Evolutionary conservation across 2,329 filamentous ascomycete genomes (phyloP), one percentile per base, ranked within the genome.

Genomic region (Fusarium avenaceum): DNA sequence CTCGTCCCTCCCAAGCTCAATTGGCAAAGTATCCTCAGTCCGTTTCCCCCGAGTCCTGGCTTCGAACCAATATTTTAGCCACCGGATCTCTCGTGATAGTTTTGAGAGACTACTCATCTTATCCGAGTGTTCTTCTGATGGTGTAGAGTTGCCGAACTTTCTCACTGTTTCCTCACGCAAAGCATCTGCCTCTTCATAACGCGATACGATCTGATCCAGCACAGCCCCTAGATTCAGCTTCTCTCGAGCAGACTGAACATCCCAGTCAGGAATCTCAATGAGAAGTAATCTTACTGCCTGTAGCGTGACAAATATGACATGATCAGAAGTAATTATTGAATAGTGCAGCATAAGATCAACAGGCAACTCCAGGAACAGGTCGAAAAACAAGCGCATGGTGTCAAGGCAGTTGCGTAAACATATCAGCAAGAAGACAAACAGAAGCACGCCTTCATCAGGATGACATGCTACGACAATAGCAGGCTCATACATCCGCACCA

Each of bases 401-500:
- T 75, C 59, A 10, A 82, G 68, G 59, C 79, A 79, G 57, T 78
- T 76, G 11, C 73, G 67, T 49, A 82, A 74, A 43, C 77, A 78
- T 51, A 78, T 74, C 2, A 72, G 61, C 32, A 76, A 75, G 55
- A 75, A 76, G 7, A 70, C 67, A 20, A 73, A 70, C 7, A 69
- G 70, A 4, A 73, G 66, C 8, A 75, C 68, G 19, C 67, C 63
- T 33, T 75, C 73, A n/a, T 72, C 65, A 19, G 69, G 66, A 13
- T 72, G 66, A 19, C 72, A 65, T 48, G 65, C 71, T n/a, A 75
- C 65, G 19, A 76, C 67, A 7, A 79, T 79, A 9, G 79, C 80
- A 1, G 80, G 80, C 32, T 82, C 75, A 64, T 82, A 80, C 15
- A 81, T 64, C 9, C 78, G 75, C 26, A 79, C 77, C 4, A 80